Evolutionary conservation across 2,329 filamentous ascomycete genomes (phyloP).

Genomic region (Drechslera avenae): DNA sequence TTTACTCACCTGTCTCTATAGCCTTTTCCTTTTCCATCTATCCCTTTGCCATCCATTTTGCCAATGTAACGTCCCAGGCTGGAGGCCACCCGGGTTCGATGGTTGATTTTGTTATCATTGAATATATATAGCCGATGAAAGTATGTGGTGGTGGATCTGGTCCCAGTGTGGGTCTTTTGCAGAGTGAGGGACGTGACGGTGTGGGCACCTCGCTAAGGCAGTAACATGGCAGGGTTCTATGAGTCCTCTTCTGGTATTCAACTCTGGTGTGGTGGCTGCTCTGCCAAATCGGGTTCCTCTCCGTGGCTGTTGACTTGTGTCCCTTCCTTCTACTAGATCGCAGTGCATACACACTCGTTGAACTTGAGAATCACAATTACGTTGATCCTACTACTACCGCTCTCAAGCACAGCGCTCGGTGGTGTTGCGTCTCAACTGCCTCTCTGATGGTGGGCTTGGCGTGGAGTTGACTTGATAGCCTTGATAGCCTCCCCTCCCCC

Average conservation of each 20-base stretch:
- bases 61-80: too few species aligned
- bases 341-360: background rate
- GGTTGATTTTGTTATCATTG: background rate
- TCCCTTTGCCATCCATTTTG: too few species aligned
- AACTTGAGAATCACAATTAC: background rate
- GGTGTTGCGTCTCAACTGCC: conserved; percentile 5
- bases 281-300: background rate
- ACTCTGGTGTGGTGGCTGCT: background rate
- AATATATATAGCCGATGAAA: conserved; percentile 1
- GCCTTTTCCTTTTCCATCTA: too few species aligned
- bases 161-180: background rate
- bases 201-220: conserved; percentile 4
- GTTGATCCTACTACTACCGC: background rate
- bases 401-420: background rate
- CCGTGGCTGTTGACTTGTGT: background rate
- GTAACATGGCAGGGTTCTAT: background rate
- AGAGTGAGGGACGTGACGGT: background rate
- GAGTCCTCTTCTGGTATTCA: background rate
- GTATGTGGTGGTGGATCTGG: background rate
- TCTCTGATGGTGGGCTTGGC: conserved; percentile 4
- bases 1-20: background rate
- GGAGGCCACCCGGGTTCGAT: background rate
- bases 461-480: background rate
- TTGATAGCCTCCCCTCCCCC: too few species aligned
- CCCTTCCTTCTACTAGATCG: background rate